These are phyloP conservation scores for Parmelia sp. DNA, from an alignment of 495 filamentous ascomycete genomes.

Conservation along the genomic window DNA sequence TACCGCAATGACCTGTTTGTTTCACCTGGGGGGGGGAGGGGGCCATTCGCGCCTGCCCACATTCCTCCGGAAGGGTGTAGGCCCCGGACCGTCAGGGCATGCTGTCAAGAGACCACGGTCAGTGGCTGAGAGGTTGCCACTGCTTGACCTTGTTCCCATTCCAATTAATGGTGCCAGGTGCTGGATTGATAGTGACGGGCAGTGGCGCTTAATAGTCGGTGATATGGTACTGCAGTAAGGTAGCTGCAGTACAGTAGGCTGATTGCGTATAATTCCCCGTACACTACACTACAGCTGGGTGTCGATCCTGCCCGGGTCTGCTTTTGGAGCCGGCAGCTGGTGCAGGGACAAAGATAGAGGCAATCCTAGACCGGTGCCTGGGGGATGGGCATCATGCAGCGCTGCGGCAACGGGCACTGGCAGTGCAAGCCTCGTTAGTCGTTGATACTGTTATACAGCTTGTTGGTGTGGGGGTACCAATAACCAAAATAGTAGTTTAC, in stretches of 20 bases:
- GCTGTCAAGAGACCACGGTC: background rate
- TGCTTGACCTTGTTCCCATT: background rate
- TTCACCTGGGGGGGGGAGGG: background rate
- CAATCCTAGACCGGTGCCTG: background rate
- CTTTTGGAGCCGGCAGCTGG: too few relatives aligned
- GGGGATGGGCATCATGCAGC: background rate
- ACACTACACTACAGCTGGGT: too few relatives aligned
- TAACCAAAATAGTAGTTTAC: too few relatives aligned
- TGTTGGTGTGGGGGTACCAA: background rate
- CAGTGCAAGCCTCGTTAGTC: background rate
- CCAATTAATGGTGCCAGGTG: background rate
- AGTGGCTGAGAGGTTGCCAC: slow-evolving; percentile 9
- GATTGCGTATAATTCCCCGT: slow-evolving; percentile 1
- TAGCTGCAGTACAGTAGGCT: background rate
- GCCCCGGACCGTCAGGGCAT: slow-evolving; percentile 5
- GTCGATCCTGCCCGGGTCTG: too few relatives aligned
- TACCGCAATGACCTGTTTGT: slow-evolving; percentile 11
- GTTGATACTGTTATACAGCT: too few relatives aligned
- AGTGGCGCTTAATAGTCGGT: slow-evolving; percentile 12
- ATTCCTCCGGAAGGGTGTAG: slow-evolving; percentile 1
- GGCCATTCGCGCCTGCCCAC: slow-evolving; percentile 2
- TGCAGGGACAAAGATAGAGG: background rate
- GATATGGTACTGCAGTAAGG: background rate
- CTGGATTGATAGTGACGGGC: background rate
- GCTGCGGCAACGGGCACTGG: background rate